Percentiles rank a stretch among this genome's conserved stretches.
phyloP scores from a whole-genome alignment of 371 early-diverging fungal species.

The Rhizopus sp. region DNA sequence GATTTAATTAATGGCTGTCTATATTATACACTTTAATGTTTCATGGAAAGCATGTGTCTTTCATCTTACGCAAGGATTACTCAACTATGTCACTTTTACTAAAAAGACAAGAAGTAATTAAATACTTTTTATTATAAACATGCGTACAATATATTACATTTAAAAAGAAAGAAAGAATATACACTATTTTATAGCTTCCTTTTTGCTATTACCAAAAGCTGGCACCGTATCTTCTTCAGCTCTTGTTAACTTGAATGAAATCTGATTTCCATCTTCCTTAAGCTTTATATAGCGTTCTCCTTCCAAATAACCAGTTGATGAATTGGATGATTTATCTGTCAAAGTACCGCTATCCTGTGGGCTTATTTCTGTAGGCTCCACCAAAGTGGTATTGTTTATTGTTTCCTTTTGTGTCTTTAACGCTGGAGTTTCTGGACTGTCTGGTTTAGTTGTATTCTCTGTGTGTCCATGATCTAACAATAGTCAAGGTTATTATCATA shows the following conservation, averaged over 20 bases:
- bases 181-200: neutral
- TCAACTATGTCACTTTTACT: too few relatives aligned
- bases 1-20: too few relatives aligned
- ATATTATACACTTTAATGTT: too few relatives aligned
- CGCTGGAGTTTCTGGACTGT: too few relatives aligned
- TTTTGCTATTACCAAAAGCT: conserved; percentile 6
- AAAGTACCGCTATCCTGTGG: conserved; percentile 19
- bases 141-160: too few relatives aligned
- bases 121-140: too few relatives aligned
- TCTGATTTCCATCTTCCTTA: conserved; percentile 40
- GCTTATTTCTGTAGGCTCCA: neutral
- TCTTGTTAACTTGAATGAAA: conserved; percentile 38
- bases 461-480: conserved; percentile 27
- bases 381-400: neutral
- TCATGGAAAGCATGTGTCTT: too few relatives aligned
- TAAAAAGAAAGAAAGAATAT: too few relatives aligned
- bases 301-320: conserved; percentile 28
- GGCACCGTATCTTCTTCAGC: conserved; percentile 26
- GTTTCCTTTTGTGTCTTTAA: neutral
- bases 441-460: conserved; percentile 1
- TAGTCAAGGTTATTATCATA: neutral
- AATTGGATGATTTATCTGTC: conserved; percentile 18
- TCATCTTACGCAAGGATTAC: too few relatives aligned
- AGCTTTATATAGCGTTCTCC: conserved; percentile 39
- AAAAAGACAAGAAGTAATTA: too few relatives aligned